These are phyloP conservation scores for Trichaptum fuscoviolaceum DNA, from an alignment of 768 basidiomycete genomes.

Conservation along the genomic window DNA sequence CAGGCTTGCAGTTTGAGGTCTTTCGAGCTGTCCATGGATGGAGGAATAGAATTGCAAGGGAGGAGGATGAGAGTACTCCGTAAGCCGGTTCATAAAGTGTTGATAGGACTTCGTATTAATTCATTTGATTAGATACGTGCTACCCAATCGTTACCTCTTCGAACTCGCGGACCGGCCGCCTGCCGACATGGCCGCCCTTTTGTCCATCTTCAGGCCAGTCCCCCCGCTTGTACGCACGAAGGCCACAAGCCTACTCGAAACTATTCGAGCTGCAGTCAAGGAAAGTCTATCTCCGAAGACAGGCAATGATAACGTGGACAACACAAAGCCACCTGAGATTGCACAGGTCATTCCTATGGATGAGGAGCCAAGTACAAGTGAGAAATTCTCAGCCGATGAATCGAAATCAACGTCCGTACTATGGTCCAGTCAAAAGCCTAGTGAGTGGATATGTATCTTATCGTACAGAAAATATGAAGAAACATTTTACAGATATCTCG, in stretches of 20 bases:
- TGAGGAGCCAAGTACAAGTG: not conserved
- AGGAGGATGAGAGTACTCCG: constrained; percentile 84
- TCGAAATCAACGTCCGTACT: not conserved
- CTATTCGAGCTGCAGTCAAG: constrained; percentile 50
- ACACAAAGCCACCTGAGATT: not conserved
- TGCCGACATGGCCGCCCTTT: constrained; percentile 54
- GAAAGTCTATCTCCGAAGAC: constrained; percentile 19
- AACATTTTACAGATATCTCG: not conserved
- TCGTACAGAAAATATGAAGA: not conserved
- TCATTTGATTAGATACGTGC: constrained; percentile 49
- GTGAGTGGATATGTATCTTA: not conserved
- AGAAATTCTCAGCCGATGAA: not conserved
- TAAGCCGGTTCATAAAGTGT: constrained; percentile 28
- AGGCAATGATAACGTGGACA: not conserved
- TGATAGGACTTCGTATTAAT: constrained; percentile 6
- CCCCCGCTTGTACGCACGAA: constrained; percentile 60
- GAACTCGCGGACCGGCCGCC: constrained; percentile 68
- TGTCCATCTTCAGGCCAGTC: constrained; percentile 53
- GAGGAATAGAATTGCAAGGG: constrained; percentile 73
- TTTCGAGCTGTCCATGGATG: constrained; percentile 74
- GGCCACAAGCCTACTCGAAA: constrained; percentile 57
- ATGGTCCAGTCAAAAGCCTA: not conserved
- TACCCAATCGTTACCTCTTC: constrained; percentile 73
- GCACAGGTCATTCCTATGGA: not conserved
- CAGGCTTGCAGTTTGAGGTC: constrained; percentile 49